Conservation (phyloP, 257 asterid species). For the Solanum acaule region DNA sequence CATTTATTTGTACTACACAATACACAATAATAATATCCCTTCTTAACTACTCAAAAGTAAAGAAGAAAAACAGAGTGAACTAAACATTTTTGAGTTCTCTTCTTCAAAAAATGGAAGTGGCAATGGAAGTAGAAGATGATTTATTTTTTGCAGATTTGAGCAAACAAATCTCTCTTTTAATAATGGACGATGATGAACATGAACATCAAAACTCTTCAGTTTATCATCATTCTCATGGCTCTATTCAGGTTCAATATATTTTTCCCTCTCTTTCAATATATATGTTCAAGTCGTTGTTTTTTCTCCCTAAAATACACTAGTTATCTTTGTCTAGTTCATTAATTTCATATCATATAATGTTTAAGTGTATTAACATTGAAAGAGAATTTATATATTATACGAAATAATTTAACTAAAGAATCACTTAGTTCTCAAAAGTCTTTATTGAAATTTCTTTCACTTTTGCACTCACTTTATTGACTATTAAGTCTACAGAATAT, state of each 20-base stretch:
- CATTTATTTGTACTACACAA: conserved; percentile 8
- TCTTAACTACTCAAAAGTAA: conserved; percentile 1
- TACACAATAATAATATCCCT: conserved; percentile 12
- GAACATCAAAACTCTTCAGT: conserved; percentile 17
- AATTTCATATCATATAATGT: not conserved
- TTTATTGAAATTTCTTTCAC: not conserved
- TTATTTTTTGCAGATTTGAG: conserved; percentile 76
- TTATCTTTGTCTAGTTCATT: not conserved
- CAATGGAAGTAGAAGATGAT: conserved; percentile 66
- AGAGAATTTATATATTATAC: no score
- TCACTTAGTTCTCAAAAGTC: not conserved
- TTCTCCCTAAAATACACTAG: not conserved
- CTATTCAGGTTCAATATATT: conserved; percentile 35
- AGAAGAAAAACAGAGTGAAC: not conserved
- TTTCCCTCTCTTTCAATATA: not conserved
- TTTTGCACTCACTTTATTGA: not conserved
- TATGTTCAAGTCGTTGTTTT: not conserved
- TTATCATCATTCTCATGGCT: conserved; percentile 23
- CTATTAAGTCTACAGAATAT: not conserved
- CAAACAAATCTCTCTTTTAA: conserved; percentile 66
- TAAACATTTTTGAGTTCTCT: not conserved
- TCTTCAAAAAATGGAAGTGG: not conserved
- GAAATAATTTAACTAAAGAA: not conserved
- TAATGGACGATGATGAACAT: conserved; percentile 78
- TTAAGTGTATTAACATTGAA: not conserved